Percentiles rank a stretch among this genome's conserved stretches.
These are phyloP conservation scores for Verticillium albo-atrum DNA, from an alignment of 2,329 filamentous ascomycete genomes.

Conservation along the genomic window DNA sequence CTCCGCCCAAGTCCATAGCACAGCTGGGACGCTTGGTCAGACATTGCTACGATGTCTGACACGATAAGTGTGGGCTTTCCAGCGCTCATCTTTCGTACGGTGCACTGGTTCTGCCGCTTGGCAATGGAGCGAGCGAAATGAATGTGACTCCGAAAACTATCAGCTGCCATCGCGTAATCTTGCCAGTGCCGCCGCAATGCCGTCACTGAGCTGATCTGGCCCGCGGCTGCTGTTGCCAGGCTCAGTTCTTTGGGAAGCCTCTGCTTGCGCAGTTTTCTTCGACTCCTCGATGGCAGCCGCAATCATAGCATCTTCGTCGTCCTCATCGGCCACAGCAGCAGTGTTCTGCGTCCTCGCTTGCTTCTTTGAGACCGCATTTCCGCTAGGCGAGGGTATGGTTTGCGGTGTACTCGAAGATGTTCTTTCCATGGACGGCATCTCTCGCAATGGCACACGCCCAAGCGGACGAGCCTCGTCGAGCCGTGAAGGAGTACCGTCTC, in stretches of 20 bases:
- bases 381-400: neutral
- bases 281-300: slow-evolving; percentile 43
- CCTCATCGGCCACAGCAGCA: slow-evolving; percentile 29
- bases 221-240: slow-evolving; percentile 3
- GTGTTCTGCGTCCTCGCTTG: neutral
- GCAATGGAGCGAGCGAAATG: too few species aligned
- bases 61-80: too few species aligned
- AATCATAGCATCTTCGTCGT: slow-evolving; percentile 45
- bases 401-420: neutral
- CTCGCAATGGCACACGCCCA: slow-evolving; percentile 34
- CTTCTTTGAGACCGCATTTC: neutral
- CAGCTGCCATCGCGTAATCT: slow-evolving; percentile 36
- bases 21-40: too few species aligned
- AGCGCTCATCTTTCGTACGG: too few species aligned
- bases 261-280: slow-evolving; percentile 29
- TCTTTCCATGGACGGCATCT: slow-evolving; percentile 24
- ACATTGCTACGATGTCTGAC: too few species aligned
- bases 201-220: slow-evolving; percentile 41
- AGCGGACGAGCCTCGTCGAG: slow-evolving; percentile 34
- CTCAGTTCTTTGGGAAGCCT: slow-evolving; percentile 12
- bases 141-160: neutral
- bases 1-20: too few species aligned
- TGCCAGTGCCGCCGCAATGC: slow-evolving; percentile 57
- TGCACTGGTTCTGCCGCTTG: too few species aligned
- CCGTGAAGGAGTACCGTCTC: slow-evolving; percentile 19